Evolutionary conservation across 73 alveolate genomes (phyloP), one percentile per base, ranked within the genome.

Genomic region (Blepharisma stoltei): DNA sequence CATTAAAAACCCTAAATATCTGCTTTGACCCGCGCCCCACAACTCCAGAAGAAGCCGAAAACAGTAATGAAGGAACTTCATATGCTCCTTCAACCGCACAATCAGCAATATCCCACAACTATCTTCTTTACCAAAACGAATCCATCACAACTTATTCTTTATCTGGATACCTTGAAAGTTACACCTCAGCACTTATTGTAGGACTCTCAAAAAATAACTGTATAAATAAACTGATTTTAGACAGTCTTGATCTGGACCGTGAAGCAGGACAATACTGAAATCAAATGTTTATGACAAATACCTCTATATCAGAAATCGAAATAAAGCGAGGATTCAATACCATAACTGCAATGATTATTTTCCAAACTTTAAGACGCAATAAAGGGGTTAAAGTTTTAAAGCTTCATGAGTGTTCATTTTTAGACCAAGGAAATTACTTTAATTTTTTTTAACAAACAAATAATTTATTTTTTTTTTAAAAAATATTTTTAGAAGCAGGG

Each of bases 401-500:
- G 46, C 14, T 60, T 14, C 73, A 60, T 0, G 73, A 60, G 23
- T 60, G 73, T 5, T 14, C 73, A 18, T 60, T 60, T 60, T 14
- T 11, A 60, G 73, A 60, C n/a, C n/a, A n/a, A n/a, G n/a, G n/a
- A n/a, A n/a, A n/a, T n/a, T n/a, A n/a, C n/a, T n/a, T n/a, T n/a
- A n/a, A n/a, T n/a, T n/a, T n/a, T n/a, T n/a, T n/a, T n/a, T n/a
- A n/a, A n/a, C n/a, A n/a, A n/a, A n/a, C n/a, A n/a, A n/a, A n/a
- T n/a, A n/a, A n/a, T n/a, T n/a, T n/a, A n/a, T n/a, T n/a, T n/a
- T n/a, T n/a, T n/a, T n/a, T n/a, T n/a, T n/a, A n/a, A n/a, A n/a
- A n/a, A n/a, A n/a, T n/a, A n/a, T n/a, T n/a, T n/a, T 14, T 11
- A 60, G 73, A 60, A 60, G 73, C 49, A 25, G 73, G 73, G 18